Evolutionary conservation across 805 yeast species (phyloP).

Genomic region (Wickerhamomyces pijperi): DNA sequence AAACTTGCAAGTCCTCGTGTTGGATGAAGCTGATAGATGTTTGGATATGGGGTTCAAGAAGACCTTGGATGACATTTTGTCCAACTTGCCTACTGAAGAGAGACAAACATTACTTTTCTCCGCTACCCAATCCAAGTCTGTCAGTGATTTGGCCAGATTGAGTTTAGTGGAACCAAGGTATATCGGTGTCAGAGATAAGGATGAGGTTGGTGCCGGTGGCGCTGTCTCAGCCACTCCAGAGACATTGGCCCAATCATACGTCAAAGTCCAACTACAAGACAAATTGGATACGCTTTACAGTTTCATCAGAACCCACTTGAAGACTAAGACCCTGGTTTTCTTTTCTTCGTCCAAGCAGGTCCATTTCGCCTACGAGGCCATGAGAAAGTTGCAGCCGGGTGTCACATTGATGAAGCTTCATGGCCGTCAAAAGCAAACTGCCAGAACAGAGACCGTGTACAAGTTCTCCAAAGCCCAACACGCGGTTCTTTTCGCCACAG

Average conservation of each 20-base stretch:
- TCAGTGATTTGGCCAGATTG: slow-evolving; percentile 69
- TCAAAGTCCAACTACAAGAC: slow-evolving; percentile 60
- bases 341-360: slow-evolving; percentile 51
- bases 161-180: slow-evolving; percentile 92
- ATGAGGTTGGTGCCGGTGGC: too few species aligned
- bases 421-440: slow-evolving; percentile 76
- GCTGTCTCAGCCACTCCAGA: slow-evolving; percentile 66
- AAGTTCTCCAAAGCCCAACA: slow-evolving; percentile 29
- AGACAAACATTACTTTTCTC: slow-evolving; percentile 89
- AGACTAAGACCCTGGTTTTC: slow-evolving; percentile 79
- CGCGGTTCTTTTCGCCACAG: slow-evolving; percentile 83
- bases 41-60: slow-evolving; percentile 68
- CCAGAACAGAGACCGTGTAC: slow-evolving; percentile 75
- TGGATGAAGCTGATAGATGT: slow-evolving; percentile 91
- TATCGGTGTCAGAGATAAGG: slow-evolving; percentile 65
- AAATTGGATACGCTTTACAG: slow-evolving; percentile 75
- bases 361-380: slow-evolving; percentile 25
- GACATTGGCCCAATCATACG: slow-evolving; percentile 73
- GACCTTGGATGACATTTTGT: slow-evolving; percentile 59
- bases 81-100: slow-evolving; percentile 64
- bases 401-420: slow-evolving; percentile 57
- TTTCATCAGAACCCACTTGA: slow-evolving; percentile 57
- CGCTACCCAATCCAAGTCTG: slow-evolving; percentile 86
- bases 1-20: slow-evolving; percentile 62
- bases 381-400: slow-evolving; percentile 23